Evolutionary conservation across 2,329 filamentous ascomycete species (phyloP), one percentile per base, ranked within the genome.

Genomic region (Didymella glomerata): DNA sequence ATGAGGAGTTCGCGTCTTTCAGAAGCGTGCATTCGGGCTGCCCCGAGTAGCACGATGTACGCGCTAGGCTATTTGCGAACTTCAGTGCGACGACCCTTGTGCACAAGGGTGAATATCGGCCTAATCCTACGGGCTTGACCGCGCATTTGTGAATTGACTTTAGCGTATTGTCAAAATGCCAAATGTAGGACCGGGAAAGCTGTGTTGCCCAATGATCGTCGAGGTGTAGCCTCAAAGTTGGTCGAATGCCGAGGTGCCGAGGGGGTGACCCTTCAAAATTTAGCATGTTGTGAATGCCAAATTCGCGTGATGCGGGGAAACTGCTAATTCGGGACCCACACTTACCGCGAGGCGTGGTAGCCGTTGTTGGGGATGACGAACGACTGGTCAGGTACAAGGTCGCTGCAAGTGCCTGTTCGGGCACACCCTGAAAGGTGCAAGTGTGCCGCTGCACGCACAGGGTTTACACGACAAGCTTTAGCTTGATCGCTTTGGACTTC

Each of bases 391-490:
- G 61, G 58, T 58, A 54, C 58, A 48, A 52, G 32, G n/a, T 49
- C 28, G 44, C 60, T 62, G 59, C 63, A 62, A 48, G 57, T 59
- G 34, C 46, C 24, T 44, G 40, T 56, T 61, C 54, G 57, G 47
- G 45, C 57, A 48, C 30, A 53, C 27, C 67, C 64, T 27, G 50
- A 63, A 62, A 42, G 34, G 58, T 48, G 32, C 47, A 57, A 57
- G 60, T 57, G 60, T 25, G 49, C 66, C 64, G 61, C 54, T 57
- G 53, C 49, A 56, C 13, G 34, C 44, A 58, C 70, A 65, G 60
- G 64, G 64, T 38, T 61, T 40, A 49, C 32, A 24, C n/a, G 40
- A 63, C 45, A 68, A 72, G 66, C 69, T 66, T 72, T 63, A 59
- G 45, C 66, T 59, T 67, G 62, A 49, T 59, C 48, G 40, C 25